Percentiles rank a stretch among this genome's conserved stretches.
Evolutionary conservation across 441 rosid species (phyloP).

Genomic region (Gossypium davidsonii): DNA sequence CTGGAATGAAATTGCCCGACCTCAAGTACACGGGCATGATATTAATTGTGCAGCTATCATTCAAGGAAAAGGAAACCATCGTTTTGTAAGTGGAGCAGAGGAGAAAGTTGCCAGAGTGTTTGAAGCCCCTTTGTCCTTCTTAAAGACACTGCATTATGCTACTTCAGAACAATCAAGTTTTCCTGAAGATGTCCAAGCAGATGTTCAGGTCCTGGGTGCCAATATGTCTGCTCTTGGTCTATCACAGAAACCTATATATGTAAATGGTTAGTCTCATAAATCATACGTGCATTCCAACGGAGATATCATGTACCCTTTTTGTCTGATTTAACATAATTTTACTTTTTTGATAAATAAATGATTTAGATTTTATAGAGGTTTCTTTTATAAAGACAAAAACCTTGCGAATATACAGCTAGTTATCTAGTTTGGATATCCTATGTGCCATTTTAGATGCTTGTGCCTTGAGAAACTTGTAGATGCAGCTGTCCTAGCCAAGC

Average conservation of each 20-base stretch:
- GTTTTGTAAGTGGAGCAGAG: slow-evolving; percentile 90
- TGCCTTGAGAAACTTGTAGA: neutral
- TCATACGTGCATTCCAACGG: neutral
- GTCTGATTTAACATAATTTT: neutral
- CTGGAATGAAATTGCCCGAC: slow-evolving; percentile 94
- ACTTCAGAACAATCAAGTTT: slow-evolving; percentile 37
- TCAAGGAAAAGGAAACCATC: slow-evolving; percentile 82
- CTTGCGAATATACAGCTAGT: neutral
- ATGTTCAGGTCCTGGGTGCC: slow-evolving; percentile 80
- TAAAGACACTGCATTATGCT: slow-evolving; percentile 72
- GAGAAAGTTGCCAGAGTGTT: slow-evolving; percentile 95
- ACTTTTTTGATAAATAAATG: neutral
- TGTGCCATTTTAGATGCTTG: neutral
- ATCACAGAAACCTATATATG: slow-evolving; percentile 88
- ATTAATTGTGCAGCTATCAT: slow-evolving; percentile 74
- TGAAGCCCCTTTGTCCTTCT: slow-evolving; percentile 84
- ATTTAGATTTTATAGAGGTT: neutral
- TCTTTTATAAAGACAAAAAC: neutral
- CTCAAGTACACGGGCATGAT: slow-evolving; percentile 97
- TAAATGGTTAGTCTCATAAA: slow-evolving; percentile 42
- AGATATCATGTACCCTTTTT: neutral
- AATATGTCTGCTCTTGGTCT: slow-evolving; percentile 96
- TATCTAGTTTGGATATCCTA: neutral
- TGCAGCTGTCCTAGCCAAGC: neutral
- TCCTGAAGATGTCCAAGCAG: slow-evolving; percentile 49